Conservation (phyloP, 2,329 filamentous ascomycete genomes). For the Lachnellula arida region DNA sequence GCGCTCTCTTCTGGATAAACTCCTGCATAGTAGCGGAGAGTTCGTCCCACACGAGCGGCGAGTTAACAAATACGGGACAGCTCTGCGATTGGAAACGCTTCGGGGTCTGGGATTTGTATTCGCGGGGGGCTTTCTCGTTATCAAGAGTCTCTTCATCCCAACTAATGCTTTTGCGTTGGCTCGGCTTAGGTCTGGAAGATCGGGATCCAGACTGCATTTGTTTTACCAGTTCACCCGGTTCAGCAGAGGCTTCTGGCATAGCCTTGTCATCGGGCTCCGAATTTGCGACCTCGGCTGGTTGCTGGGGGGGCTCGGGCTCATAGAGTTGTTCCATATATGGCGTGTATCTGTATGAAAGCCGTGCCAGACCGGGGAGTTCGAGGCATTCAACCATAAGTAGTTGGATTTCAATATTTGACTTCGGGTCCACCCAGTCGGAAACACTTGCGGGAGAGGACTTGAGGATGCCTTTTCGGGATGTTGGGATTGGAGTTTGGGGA, state of each 20-base stretch:
- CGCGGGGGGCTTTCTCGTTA: not conserved
- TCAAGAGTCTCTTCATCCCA: not conserved
- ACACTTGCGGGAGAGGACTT: not conserved
- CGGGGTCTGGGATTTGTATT: not conserved
- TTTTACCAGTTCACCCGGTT: not conserved
- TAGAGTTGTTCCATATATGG: too few species aligned
- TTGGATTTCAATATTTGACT: not conserved
- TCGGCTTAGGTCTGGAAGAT: not conserved
- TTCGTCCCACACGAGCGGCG: not conserved
- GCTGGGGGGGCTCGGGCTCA: too few species aligned
- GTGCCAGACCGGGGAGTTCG: not conserved
- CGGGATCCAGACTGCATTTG: not conserved
- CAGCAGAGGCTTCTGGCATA: not conserved
- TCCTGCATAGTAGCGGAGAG: not conserved
- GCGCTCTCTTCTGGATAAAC: not conserved
- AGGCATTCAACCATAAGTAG: not conserved
- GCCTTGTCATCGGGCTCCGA: not conserved
- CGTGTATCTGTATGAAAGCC: not conserved
- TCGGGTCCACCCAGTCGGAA: not conserved
- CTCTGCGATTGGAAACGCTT: not conserved
- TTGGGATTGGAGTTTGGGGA: not conserved
- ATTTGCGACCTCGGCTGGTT: too few species aligned
- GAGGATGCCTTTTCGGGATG: not conserved
- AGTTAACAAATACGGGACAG: not conserved
- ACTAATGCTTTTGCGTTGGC: not conserved